Percentiles rank a stretch among this genome's conserved stretches.
Evolutionary conservation across 2,329 filamentous ascomycete species (phyloP).

Genomic region (Drechslerella stenobrocha): DNA sequence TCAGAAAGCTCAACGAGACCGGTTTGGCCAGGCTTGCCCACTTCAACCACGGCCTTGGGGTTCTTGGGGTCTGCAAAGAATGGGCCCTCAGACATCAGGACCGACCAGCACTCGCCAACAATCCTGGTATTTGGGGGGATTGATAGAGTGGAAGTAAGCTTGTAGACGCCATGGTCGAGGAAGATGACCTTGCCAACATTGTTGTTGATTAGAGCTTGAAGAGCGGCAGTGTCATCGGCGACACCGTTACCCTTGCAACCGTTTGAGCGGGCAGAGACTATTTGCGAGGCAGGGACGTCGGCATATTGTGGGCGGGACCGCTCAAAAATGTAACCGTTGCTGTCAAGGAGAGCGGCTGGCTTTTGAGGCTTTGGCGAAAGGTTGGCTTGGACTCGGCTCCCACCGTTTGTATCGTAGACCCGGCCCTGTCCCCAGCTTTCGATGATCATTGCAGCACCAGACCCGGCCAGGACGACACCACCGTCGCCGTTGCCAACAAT

Average conservation of each 20-base stretch:
- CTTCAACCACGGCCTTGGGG: conserved; percentile 68
- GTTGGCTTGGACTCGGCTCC: conserved; percentile 65
- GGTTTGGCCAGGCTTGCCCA: conserved; percentile 67
- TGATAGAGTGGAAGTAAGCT: conserved; percentile 65
- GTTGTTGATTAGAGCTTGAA: conserved; percentile 70
- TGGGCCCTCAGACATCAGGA: conserved; percentile 63
- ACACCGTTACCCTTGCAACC: conserved; percentile 86
- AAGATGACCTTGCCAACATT: conserved; percentile 69
- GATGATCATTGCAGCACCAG: conserved; percentile 23
- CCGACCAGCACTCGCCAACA: conserved; percentile 64
- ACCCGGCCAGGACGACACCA: conserved; percentile 29
- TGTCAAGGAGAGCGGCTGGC: conserved; percentile 68
- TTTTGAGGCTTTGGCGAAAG: conserved; percentile 63
- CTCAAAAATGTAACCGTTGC: conserved; percentile 71
- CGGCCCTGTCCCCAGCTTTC: conserved; percentile 56
- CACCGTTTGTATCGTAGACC: conserved; percentile 63
- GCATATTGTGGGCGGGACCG: conserved; percentile 89
- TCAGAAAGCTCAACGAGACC: conserved; percentile 73
- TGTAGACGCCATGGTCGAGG: conserved; percentile 74
- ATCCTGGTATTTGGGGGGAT: conserved; percentile 58
- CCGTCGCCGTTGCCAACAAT: conserved; percentile 91
- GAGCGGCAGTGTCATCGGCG: conserved; percentile 82
- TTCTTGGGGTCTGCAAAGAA: conserved; percentile 63
- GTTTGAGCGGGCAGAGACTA: conserved; percentile 78
- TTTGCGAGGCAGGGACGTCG: conserved; percentile 66